Evolutionary conservation across 208 protist species (phyloP).

Genomic region (Histomonas meleagridis): DNA sequence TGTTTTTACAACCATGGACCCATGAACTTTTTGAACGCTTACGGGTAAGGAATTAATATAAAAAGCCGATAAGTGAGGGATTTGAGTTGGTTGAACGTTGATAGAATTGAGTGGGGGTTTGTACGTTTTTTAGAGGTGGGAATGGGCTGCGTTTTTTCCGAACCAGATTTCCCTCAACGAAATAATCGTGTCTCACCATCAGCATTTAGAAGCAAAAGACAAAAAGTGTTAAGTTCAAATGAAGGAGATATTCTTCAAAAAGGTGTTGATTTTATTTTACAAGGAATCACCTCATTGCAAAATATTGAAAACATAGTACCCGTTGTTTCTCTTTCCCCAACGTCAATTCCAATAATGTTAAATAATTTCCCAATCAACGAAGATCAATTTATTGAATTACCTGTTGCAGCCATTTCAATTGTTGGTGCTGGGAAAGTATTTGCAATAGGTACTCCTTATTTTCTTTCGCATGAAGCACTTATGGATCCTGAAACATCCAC

Average conservation of each 20-base stretch:
- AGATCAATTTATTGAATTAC: not conserved
- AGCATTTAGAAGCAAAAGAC: not conserved
- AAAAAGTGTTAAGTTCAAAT: not conserved
- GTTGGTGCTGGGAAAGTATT: not conserved
- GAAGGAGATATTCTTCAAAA: not conserved
- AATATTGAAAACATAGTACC: not conserved
- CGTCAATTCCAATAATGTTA: not conserved
- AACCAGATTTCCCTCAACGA: not conserved
- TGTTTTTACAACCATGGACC: too few species aligned
- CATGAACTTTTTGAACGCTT: too few species aligned
- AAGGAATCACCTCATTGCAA: not conserved
- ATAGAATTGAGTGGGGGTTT: too few species aligned
- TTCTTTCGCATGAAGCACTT: not conserved
- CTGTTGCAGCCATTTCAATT: not conserved
- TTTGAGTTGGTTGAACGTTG: too few species aligned
- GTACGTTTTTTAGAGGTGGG: too few species aligned
- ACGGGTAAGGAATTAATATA: too few species aligned
- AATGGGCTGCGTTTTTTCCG: constrained; percentile 9
- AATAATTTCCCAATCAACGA: not conserved
- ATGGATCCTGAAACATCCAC: not conserved
- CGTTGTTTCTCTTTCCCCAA: not conserved
- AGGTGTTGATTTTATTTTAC: not conserved
- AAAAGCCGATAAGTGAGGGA: too few species aligned
- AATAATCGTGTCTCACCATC: too few species aligned
- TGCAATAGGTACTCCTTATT: not conserved